These are phyloP conservation scores for Phytomonas serpens DNA, from an alignment of 208 protist genomes.

Conservation along the genomic window DNA sequence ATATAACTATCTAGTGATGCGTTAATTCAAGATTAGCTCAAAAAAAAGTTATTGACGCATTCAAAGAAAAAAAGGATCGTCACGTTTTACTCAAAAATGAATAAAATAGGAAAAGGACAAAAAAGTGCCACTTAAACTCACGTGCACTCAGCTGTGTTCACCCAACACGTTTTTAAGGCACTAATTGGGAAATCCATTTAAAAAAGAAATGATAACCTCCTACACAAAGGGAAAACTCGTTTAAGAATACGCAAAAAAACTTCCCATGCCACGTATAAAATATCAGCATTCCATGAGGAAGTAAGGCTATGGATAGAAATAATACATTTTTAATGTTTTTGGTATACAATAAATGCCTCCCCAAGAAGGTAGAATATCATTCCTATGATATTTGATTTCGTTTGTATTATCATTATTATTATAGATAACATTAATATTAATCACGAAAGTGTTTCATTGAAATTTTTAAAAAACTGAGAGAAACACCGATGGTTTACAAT, in stretches of 20 bases:
- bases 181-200: neutral
- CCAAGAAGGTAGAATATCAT: conserved; percentile 9
- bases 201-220: neutral
- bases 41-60: neutral
- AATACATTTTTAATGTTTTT: neutral
- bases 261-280: neutral
- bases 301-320: neutral
- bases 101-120: neutral
- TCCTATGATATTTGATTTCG: conserved; percentile 7
- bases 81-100: neutral
- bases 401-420: conserved; percentile 8
- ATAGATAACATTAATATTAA: neutral
- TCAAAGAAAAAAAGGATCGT: neutral
- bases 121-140: neutral
- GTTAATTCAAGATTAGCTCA: neutral
- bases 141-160: neutral
- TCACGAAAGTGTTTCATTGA: neutral
- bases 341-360: neutral
- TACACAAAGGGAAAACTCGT: neutral
- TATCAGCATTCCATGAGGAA: neutral
- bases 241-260: conserved; percentile 9
- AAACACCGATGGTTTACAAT: neutral
- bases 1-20: neutral
- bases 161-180: neutral
- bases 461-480: neutral